phyloP scores from a whole-genome alignment of 2,329 filamentous ascomycete species.

The Septoria petroselini region DNA sequence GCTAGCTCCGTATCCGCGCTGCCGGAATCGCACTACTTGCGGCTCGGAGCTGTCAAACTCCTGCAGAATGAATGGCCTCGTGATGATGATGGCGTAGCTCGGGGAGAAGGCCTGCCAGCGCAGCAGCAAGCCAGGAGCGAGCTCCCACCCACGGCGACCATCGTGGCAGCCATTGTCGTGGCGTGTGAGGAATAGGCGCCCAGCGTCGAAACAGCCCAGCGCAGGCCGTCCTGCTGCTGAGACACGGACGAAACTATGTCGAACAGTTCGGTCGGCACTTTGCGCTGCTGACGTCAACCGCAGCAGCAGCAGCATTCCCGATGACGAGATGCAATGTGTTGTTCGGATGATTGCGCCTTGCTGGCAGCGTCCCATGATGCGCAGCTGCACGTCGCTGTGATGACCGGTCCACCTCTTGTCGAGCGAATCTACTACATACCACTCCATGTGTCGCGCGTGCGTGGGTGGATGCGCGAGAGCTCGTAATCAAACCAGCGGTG shows the following conservation, averaged over 20 bases:
- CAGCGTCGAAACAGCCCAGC: neutral
- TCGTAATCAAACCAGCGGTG: too few relatives aligned
- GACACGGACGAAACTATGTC: slow-evolving; percentile 13
- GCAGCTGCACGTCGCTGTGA: neutral
- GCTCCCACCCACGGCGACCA: neutral
- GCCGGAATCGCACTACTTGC: slow-evolving; percentile 4
- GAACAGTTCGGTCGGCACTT: slow-evolving; percentile 9
- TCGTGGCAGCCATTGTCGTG: too few relatives aligned
- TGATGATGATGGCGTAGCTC: neutral
- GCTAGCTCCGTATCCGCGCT: slow-evolving; percentile 2
- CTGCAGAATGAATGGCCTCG: neutral
- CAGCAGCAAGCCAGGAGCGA: slow-evolving; percentile 1
- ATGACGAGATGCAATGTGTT: neutral
- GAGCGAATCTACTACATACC: too few relatives aligned
- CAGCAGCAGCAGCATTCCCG: too few relatives aligned
- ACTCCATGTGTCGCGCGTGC: too few relatives aligned
- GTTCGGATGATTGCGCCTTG: slow-evolving; percentile 1
- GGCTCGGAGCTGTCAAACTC: neutral
- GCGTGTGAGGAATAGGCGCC: neutral
- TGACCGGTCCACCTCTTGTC: too few relatives aligned
- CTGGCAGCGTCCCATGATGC: neutral
- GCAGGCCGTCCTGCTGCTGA: slow-evolving; percentile 3
- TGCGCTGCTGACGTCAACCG: neutral
- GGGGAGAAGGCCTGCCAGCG: slow-evolving; percentile 5
- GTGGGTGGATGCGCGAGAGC: too few relatives aligned